Evolutionary conservation across 2,329 filamentous ascomycete genomes (phyloP).

Genomic region (Xylariaceae sp.): DNA sequence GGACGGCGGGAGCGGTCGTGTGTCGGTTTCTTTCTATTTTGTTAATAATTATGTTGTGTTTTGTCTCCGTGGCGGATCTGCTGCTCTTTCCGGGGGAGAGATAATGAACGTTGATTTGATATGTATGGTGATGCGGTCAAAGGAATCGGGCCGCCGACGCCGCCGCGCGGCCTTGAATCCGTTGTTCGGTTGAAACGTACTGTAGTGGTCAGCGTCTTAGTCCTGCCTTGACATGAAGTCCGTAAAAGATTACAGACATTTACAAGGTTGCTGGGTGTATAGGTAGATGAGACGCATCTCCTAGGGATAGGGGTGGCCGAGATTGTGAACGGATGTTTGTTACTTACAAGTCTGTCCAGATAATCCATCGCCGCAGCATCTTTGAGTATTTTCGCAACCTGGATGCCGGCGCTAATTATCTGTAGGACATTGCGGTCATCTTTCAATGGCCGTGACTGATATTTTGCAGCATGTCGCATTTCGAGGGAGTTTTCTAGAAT

Average conservation of each 20-base stretch:
- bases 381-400: constrained; percentile 83
- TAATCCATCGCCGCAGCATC: constrained; percentile 80
- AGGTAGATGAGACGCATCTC: not conserved
- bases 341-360: constrained; percentile 59
- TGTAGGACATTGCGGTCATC: constrained; percentile 87
- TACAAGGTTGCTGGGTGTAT: not conserved
- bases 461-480: constrained; percentile 80
- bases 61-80: constrained; percentile 16
- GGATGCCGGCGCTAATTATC: constrained; percentile 79
- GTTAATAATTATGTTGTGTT: constrained; percentile 23
- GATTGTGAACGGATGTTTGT: not conserved
- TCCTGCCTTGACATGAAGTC: not conserved
- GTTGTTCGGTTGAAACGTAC: constrained; percentile 75
- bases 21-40: constrained; percentile 20
- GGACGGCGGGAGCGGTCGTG: constrained; percentile 16
- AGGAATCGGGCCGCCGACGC: constrained; percentile 42
- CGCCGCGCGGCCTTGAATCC: constrained; percentile 64
- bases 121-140: constrained; percentile 23
- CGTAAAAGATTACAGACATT: not conserved
- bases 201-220: constrained; percentile 9
- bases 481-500: constrained; percentile 84
- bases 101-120: constrained; percentile 23
- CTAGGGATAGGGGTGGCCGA: not conserved
- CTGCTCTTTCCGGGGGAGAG: constrained; percentile 9
- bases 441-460: constrained; percentile 77